phyloP scores from a whole-genome alignment of 768 basidiomycete species.

The Agrocybe praecox region DNA sequence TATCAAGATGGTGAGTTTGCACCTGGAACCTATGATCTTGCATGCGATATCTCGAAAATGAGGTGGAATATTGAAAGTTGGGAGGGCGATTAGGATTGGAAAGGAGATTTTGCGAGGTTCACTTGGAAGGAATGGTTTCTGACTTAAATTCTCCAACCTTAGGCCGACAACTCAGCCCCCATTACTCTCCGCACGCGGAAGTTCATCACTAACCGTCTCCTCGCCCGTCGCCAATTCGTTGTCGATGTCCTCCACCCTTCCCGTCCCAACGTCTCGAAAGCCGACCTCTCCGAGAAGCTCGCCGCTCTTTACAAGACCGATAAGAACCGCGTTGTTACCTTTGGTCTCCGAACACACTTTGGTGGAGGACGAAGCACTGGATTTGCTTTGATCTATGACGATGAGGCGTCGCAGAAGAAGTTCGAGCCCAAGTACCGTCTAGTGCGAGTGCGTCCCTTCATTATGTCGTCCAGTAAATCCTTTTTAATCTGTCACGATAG shows the following conservation, averaged over 20 bases:
- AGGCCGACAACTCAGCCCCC: constrained; percentile 83
- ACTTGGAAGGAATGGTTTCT: not conserved
- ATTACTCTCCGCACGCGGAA: constrained; percentile 98
- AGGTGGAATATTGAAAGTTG: constrained; percentile 1
- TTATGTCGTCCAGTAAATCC: not conserved
- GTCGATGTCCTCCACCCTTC: constrained; percentile 96
- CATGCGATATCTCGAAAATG: not conserved
- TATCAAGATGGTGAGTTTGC: constrained; percentile 37
- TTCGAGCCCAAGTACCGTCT: constrained; percentile 97
- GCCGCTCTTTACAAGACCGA: constrained; percentile 92
- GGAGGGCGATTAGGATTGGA: not conserved
- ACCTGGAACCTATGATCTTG: constrained; percentile 13
- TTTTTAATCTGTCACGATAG: constrained; percentile 36
- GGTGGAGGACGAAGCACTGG: constrained; percentile 98
- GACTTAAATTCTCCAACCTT: constrained; percentile 15
- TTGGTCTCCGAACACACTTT: constrained; percentile 94
- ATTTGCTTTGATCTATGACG: constrained; percentile 97
- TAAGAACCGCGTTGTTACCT: constrained; percentile 88
- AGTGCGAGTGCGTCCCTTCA: constrained; percentile 70
- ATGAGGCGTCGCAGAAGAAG: constrained; percentile 91
- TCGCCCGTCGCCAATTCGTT: constrained; percentile 95
- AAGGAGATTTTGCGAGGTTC: not conserved
- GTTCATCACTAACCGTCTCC: constrained; percentile 98
- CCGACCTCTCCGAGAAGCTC: constrained; percentile 91
- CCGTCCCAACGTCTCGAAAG: constrained; percentile 90